Percentiles rank a stretch among this genome's conserved stretches.
phyloP scores from a whole-genome alignment of 2,329 filamentous ascomycete genomes.

The Trichoderma lentiforme region DNA sequence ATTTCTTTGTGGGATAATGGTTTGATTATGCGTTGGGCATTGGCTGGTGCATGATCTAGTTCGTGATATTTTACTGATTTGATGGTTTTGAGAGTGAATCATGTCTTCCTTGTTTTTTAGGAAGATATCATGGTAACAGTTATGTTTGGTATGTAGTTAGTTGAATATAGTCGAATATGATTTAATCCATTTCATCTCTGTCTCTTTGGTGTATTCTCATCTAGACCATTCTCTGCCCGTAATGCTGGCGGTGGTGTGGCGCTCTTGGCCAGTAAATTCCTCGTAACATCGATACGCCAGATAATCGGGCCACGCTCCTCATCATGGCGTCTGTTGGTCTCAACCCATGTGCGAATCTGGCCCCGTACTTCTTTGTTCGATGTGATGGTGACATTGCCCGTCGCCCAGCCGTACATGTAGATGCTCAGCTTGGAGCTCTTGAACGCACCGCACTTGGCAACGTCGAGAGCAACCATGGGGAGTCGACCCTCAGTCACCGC shows the following conservation, averaged over 20 bases:
- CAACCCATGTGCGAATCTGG: constrained; percentile 35
- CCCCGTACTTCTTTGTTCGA: constrained; percentile 41
- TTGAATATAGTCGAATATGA: background rate
- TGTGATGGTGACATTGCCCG: constrained; percentile 35
- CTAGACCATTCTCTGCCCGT: background rate
- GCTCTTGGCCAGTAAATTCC: constrained; percentile 36
- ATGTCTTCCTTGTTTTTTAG: background rate
- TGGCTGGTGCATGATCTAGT: background rate
- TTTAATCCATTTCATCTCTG: background rate
- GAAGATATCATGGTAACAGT: background rate
- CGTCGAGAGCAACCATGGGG: constrained; percentile 35
- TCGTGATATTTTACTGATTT: background rate
- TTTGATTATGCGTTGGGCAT: background rate
- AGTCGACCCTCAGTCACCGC: constrained; percentile 28
- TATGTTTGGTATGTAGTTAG: background rate
- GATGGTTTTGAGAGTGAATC: background rate
- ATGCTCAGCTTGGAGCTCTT: constrained; percentile 38
- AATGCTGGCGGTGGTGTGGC: constrained; percentile 24
- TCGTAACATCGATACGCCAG: constrained; percentile 35
- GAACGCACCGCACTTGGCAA: constrained; percentile 32
- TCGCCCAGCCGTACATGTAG: constrained; percentile 40
- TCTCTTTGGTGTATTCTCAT: background rate
- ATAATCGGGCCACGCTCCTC: constrained; percentile 33
- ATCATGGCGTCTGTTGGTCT: constrained; percentile 28
- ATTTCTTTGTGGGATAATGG: background rate